Evolutionary conservation across 176 grass and related monocot species (phyloP).

Genomic region (Triticum monococcum): DNA sequence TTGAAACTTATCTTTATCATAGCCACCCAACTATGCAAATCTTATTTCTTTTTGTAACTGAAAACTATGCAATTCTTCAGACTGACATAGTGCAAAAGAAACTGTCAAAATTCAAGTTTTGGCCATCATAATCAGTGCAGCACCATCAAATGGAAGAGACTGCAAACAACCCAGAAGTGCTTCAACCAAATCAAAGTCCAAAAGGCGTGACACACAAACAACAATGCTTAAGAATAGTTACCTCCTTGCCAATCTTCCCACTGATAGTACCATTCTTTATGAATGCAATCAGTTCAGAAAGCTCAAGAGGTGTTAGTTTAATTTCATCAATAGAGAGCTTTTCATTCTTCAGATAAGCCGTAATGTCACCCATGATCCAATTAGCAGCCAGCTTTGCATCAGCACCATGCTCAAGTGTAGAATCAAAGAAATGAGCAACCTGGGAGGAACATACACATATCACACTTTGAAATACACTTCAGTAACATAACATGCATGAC

Average conservation of each 20-base stretch:
- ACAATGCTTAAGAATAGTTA: slow-evolving; percentile 15
- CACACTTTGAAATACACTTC: slow-evolving; percentile 16
- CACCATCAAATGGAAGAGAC: background rate
- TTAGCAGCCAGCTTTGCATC: slow-evolving; percentile 88
- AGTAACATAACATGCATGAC: background rate
- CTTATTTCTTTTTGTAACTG: too few relatives aligned
- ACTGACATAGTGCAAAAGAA: background rate
- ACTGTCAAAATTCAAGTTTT: slow-evolving; percentile 2
- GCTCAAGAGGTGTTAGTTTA: slow-evolving; percentile 82
- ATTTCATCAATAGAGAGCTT: slow-evolving; percentile 69
- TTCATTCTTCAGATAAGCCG: slow-evolving; percentile 92
- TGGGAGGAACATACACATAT: slow-evolving; percentile 34
- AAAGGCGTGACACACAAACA: background rate
- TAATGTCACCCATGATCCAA: slow-evolving; percentile 97
- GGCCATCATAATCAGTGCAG: slow-evolving; percentile 1
- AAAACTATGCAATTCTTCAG: slow-evolving; percentile 1
- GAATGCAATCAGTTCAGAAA: slow-evolving; percentile 71
- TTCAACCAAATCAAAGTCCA: background rate
- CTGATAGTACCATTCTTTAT: slow-evolving; percentile 92
- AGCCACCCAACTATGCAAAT: background rate
- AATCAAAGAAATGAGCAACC: slow-evolving; percentile 91
- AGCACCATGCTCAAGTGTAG: slow-evolving; percentile 67
- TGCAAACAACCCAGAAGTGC: background rate
- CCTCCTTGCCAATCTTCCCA: slow-evolving; percentile 97
- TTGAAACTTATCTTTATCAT: background rate